phyloP scores from a whole-genome alignment of 176 grass and related monocot genomes.

The Carex myosuroides region DNA sequence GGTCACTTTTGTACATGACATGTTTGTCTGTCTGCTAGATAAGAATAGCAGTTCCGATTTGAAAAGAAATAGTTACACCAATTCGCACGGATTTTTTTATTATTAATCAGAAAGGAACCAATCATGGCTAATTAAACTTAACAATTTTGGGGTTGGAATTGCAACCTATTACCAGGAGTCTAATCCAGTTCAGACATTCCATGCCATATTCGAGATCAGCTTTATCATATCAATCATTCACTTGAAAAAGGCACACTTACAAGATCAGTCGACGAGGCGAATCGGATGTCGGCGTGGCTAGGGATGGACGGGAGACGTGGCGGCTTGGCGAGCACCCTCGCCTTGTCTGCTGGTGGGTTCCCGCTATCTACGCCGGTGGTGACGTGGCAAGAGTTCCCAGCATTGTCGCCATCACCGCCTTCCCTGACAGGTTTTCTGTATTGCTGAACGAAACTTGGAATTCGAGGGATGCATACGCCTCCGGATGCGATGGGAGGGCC shows the following conservation, averaged over 20 bases:
- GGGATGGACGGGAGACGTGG: constrained; percentile 66
- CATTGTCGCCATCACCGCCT: background rate
- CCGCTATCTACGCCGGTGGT: constrained; percentile 3
- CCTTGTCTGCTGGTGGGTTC: background rate
- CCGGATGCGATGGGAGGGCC: background rate
- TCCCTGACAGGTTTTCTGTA: background rate
- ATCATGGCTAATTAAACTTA: background rate
- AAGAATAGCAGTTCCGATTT: background rate
- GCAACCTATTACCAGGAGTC: background rate
- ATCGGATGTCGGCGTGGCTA: constrained; percentile 53
- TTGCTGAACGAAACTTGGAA: background rate
- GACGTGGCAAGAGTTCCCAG: background rate
- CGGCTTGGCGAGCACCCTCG: constrained; percentile 47
- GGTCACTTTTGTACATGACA: background rate
- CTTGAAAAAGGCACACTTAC: constrained; percentile 27
- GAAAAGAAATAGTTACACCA: background rate
- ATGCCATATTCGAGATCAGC: background rate
- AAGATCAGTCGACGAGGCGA: constrained; percentile 46
- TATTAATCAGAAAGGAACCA: background rate
- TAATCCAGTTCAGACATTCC: background rate
- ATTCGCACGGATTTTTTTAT: background rate
- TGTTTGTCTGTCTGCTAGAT: background rate
- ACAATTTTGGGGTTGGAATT: background rate
- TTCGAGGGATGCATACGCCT: background rate
- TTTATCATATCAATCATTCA: background rate